Base-by-base conservation (phyloP, 2,329 filamentous ascomycete genomes). In the Ophiostoma sp. region DNA sequence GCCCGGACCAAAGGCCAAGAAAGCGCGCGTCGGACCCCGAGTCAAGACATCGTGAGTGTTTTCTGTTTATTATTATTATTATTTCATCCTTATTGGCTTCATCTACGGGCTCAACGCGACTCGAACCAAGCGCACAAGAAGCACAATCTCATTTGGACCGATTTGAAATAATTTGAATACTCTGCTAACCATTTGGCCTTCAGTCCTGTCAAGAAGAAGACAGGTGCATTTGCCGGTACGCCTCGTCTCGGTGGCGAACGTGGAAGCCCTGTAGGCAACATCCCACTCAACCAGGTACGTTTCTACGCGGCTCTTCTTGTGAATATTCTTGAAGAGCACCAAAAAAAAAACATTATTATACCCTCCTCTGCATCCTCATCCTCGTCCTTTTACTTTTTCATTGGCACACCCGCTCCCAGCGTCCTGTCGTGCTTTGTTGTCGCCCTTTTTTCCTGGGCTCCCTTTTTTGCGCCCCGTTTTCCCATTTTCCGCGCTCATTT, bases 161-260 rank as follows among this genome's bases (percentile, higher is more conserved):
- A 48, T 48, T n/a, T 20, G 17, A 48, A 6, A 7, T 60, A 3
- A 60, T 60, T 65, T 65, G 36, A 67, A 41, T 36, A 41, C 33
- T n/a, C 54, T 67, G 69, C 72, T 73, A 71, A 73, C 69, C 70
- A 73, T 69, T 69, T 75, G 68, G 74, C 73, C n/a, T 13, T 7
- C 62, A 94, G 91, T 74, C 91, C 91, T 64, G 85, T 90, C 79
- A 94, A 94, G 82, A 92, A 90, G 81, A 90, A 89, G 79, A 84
- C 84, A 72, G 86, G 88, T 75, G 86, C 87, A 74, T 86, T 88
- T 75, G 89, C 89, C 77, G 90, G 90, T 76, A 84, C 91, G 77
- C 86, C 89, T 77, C 86, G 87, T 76, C 80, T 83, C 75, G 84
- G 84, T 81, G 88, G 87, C 79, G 89, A 89, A 79, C 84, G 86